Conservation (phyloP, 2,329 filamentous ascomycete species). For the Metarhizium sp. region DNA sequence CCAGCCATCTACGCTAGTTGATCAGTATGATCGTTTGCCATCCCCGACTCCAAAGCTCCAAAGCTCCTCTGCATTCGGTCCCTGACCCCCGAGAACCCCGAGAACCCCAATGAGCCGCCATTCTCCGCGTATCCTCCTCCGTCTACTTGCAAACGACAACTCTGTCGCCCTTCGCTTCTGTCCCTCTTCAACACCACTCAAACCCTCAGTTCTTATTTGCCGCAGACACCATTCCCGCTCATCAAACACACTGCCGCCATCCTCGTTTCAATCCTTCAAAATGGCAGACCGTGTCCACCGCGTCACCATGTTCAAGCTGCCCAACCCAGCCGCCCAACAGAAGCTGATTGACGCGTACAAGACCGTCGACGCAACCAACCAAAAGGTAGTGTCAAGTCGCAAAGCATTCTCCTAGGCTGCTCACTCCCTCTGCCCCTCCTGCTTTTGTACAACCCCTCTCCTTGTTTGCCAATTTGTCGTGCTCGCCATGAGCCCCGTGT, state of each 20-base stretch:
- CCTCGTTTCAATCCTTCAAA: conserved; percentile 1
- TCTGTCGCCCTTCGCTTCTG: background rate
- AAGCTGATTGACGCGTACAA: conserved; percentile 36
- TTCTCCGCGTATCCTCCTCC: too few species aligned
- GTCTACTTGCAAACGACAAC: too few species aligned
- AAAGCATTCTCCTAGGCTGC: background rate
- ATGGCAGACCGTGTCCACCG: conserved; percentile 36
- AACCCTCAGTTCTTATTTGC: background rate
- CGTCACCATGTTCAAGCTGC: conserved; percentile 45
- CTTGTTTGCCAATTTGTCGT: background rate
- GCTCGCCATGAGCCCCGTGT: background rate
- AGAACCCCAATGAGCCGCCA: too few species aligned
- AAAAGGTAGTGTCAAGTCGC: conserved; percentile 25
- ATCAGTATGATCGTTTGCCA: too few species aligned
- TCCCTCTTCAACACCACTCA: background rate
- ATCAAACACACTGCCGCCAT: background rate
- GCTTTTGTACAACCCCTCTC: background rate
- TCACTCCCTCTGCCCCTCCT: background rate
- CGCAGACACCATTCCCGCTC: background rate
- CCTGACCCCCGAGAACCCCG: too few species aligned
- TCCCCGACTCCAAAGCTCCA: too few species aligned
- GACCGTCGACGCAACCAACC: conserved; percentile 27
- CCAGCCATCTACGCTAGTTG: too few species aligned
- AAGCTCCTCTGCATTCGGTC: too few species aligned
- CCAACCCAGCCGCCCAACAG: conserved; percentile 32